Evolutionary conservation across 257 asterid species (phyloP).

Genomic region (Perilla frutescens): DNA sequence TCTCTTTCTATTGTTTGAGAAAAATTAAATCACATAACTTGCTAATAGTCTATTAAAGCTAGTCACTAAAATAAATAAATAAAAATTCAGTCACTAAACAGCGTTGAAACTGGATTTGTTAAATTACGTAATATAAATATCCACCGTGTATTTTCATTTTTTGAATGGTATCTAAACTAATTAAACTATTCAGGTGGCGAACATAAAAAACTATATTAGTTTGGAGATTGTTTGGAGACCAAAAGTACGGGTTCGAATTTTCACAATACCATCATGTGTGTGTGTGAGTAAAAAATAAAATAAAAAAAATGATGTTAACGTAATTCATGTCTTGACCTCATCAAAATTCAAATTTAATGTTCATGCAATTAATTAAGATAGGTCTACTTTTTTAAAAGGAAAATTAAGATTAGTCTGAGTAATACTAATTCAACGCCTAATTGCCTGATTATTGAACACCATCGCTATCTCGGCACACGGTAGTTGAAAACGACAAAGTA

Average conservation of each 20-base stretch:
- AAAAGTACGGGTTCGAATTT: too few species aligned
- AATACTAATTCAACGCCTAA: neutral
- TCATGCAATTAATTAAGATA: neutral
- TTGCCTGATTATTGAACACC: neutral
- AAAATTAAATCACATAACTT: too few species aligned
- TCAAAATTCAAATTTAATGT: neutral
- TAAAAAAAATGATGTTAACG: too few species aligned
- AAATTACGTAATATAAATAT: neutral
- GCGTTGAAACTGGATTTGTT: neutral
- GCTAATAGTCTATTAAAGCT: too few species aligned
- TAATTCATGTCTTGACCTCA: neutral
- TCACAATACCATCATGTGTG: too few species aligned
- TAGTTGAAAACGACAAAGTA: slow-evolving; percentile 25
- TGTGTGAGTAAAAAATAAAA: too few species aligned
- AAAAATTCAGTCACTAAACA: neutral
- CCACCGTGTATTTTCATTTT: neutral
- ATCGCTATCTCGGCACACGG: neutral
- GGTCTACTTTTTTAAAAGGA: neutral
- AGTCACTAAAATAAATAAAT: neutral
- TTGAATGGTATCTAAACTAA: neutral
- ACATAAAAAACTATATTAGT: too few species aligned
- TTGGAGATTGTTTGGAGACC: too few species aligned
- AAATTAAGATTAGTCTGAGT: neutral
- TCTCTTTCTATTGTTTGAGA: too few species aligned
- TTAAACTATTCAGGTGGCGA: neutral